A percentile compares a stretch with the other conserved stretches of the same genome.
These are phyloP conservation scores for Aureobasidium zeae DNA, from an alignment of 2,329 filamentous ascomycete species.

Conservation along the genomic window DNA sequence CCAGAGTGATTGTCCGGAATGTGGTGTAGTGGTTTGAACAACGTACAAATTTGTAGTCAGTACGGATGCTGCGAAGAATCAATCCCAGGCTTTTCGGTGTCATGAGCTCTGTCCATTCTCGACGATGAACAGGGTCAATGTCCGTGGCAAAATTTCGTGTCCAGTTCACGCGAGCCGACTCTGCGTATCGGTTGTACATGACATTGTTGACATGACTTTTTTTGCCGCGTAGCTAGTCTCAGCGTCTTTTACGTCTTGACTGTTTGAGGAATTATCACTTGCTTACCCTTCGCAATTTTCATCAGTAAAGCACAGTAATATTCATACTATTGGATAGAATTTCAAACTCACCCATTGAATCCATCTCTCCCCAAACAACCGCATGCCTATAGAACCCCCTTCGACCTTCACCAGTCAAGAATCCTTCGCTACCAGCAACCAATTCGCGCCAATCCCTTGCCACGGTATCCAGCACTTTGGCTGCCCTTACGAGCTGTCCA, in stretches of 20 bases:
- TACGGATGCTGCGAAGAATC: constrained; percentile 69
- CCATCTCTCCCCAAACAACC: constrained; percentile 80
- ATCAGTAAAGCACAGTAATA: background rate
- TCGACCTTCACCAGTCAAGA: constrained; percentile 53
- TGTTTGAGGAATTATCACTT: background rate
- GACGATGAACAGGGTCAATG: constrained; percentile 51
- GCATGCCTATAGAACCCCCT: constrained; percentile 56
- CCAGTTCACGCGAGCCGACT: constrained; percentile 74
- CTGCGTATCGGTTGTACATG: constrained; percentile 73
- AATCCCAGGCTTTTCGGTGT: constrained; percentile 58
- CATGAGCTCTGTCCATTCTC: constrained; percentile 61
- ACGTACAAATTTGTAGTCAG: constrained; percentile 80
- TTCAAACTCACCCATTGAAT: constrained; percentile 45
- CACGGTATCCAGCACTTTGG: constrained; percentile 50
- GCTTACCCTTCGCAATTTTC: background rate
- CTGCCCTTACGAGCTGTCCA: constrained; percentile 49
- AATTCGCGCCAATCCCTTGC: constrained; percentile 61
- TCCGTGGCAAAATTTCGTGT: constrained; percentile 57
- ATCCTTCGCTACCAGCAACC: constrained; percentile 66
- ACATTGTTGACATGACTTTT: constrained; percentile 79
- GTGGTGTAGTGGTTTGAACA: no score
- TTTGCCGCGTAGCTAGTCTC: no score
- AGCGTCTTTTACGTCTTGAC: no score
- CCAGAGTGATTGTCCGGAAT: no score
- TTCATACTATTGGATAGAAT: background rate